Conservation (phyloP, 805 yeast genomes). For the Barnettozyma vustinii region DNA sequence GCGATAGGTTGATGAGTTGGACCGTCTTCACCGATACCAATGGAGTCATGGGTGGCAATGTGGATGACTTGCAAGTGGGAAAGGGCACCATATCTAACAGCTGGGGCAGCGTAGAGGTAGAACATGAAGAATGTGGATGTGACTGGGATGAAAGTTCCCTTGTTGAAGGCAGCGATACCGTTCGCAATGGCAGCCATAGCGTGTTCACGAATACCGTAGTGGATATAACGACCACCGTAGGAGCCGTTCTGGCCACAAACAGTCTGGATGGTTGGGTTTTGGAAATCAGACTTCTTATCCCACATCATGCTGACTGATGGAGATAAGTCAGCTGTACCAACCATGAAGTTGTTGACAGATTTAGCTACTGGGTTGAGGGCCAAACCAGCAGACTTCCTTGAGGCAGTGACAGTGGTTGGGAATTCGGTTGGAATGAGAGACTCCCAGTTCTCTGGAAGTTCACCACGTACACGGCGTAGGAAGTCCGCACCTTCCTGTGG, state of each 20-base stretch:
- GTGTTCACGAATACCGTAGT: constrained; percentile 32
- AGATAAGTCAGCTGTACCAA: constrained; percentile 34
- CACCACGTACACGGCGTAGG: background rate
- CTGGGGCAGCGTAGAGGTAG: constrained; percentile 44
- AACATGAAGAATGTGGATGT: constrained; percentile 35
- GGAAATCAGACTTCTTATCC: constrained; percentile 28
- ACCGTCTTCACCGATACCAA: constrained; percentile 55
- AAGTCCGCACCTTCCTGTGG: background rate
- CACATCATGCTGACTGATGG: constrained; percentile 29
- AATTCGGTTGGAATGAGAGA: background rate
- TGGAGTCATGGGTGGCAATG: constrained; percentile 54
- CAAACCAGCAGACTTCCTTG: constrained; percentile 25
- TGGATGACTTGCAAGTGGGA: constrained; percentile 41
- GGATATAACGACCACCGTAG: constrained; percentile 29
- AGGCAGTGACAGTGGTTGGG: background rate
- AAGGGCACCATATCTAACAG: constrained; percentile 44
- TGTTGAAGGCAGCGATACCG: constrained; percentile 30
- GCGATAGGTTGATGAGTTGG: constrained; percentile 56
- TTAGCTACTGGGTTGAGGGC: constrained; percentile 27
- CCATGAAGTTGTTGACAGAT: constrained; percentile 25
- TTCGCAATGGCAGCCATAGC: constrained; percentile 31
- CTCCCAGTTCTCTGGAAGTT: background rate
- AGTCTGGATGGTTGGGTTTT: constrained; percentile 22
- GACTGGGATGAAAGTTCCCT: constrained; percentile 34
- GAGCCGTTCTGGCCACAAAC: constrained; percentile 28